These are phyloP conservation scores for Macrophomina pseudophaseolina DNA, from an alignment of 2,329 filamentous ascomycete genomes.

Conservation along the genomic window DNA sequence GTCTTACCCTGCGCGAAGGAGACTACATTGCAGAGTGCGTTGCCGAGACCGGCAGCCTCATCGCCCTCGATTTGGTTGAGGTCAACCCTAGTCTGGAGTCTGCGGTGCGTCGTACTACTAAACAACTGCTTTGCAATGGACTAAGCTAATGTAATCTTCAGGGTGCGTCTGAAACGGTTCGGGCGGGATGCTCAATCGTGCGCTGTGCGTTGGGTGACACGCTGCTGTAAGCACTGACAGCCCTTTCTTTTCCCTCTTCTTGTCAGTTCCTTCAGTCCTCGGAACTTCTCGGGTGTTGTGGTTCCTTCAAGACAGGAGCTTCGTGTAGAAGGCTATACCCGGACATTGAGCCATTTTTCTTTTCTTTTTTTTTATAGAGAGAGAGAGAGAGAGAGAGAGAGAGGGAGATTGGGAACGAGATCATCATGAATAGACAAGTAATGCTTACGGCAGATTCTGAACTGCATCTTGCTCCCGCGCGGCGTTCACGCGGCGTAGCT, in stretches of 20 bases:
- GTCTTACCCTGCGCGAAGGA: constrained; percentile 90
- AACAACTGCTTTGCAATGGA: neutral
- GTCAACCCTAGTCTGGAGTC: constrained; percentile 56
- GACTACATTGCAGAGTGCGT: constrained; percentile 88
- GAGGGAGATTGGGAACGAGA: neutral
- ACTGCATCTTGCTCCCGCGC: neutral
- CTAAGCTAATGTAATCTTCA: constrained; percentile 40
- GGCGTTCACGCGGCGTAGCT: neutral
- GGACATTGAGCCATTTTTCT: constrained; percentile 10
- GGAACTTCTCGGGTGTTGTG: constrained; percentile 18
- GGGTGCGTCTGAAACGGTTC: constrained; percentile 82
- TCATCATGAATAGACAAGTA: constrained; percentile 20
- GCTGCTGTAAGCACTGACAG: constrained; percentile 64
- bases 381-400: too few species aligned
- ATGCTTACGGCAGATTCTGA: constrained; percentile 17
- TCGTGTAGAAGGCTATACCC: constrained; percentile 20
- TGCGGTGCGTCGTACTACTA: constrained; percentile 3
- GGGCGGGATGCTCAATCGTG: constrained; percentile 89
- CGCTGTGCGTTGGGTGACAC: constrained; percentile 92
- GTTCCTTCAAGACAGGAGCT: constrained; percentile 9
- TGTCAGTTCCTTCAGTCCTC: constrained; percentile 11
- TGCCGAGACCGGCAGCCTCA: constrained; percentile 60
- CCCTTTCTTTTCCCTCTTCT: neutral
- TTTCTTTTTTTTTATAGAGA: too few species aligned
- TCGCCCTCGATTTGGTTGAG: constrained; percentile 64